These are phyloP conservation scores for Neonectria hederae DNA, from an alignment of 2,329 filamentous ascomycete species.

Conservation along the genomic window DNA sequence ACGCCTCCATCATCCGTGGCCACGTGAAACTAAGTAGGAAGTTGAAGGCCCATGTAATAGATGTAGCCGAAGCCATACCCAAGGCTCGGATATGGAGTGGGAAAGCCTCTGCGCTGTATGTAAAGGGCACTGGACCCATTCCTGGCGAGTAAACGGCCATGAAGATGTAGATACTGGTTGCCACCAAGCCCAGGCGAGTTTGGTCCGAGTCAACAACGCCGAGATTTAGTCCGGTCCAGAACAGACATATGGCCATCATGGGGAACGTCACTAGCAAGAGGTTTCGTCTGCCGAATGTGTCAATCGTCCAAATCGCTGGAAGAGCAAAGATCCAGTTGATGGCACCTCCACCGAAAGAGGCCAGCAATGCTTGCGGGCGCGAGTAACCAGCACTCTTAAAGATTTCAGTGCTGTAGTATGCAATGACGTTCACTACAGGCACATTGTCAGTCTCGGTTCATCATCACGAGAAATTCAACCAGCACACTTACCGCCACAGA, in stretches of 20 bases:
- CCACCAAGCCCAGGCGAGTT: conserved; percentile 42
- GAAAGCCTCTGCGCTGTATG: conserved; percentile 51
- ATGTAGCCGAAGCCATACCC: conserved; percentile 51
- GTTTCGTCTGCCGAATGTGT: conserved; percentile 63
- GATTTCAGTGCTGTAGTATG: conserved; percentile 46
- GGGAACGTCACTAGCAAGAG: conserved; percentile 50
- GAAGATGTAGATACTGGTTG: conserved; percentile 48
- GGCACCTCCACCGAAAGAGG: conserved; percentile 50
- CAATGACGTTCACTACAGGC: conserved; percentile 47
- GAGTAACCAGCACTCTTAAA: conserved; percentile 42
- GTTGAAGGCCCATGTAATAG: conserved; percentile 49
- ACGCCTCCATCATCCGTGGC: conserved; percentile 42
- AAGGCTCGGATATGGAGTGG: conserved; percentile 49
- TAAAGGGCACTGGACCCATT: conserved; percentile 50
- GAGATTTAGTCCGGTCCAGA: conserved; percentile 45
- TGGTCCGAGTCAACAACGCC: conserved; percentile 27
- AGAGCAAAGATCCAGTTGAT: conserved; percentile 60
- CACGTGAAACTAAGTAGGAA: conserved; percentile 47
- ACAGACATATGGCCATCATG: conserved; percentile 43
- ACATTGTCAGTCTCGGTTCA: conserved; percentile 51
- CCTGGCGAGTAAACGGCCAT: conserved; percentile 50
- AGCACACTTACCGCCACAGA: conserved; percentile 56
- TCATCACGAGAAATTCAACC: background rate
- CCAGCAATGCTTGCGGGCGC: conserved; percentile 43
- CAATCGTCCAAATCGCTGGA: conserved; percentile 50